Evolutionary conservation across 345 rosid genomes (phyloP).

Genomic region (Arabidopsis thaliana): TAIR10.1 NC_003070.9:10793001-10793500

Average conservation of each 20-base stretch:
- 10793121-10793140: conserved; percentile 19
- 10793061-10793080: conserved; percentile 31
- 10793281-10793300: conserved; percentile 17
- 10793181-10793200: conserved; percentile 41
- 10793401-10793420: neutral
- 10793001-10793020: neutral
- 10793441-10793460: conserved; percentile 26
- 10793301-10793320: conserved; percentile 24
- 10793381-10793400: conserved; percentile 29
- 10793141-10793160: conserved; percentile 25
- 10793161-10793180: conserved; percentile 28
- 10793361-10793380: conserved; percentile 24
- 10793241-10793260: conserved; percentile 35
- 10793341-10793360: conserved; percentile 27
- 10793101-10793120: neutral
- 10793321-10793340: conserved; percentile 30
- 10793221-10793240: conserved; percentile 44
- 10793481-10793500: conserved; percentile 4
- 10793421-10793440: conserved; percentile 7
- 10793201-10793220: conserved; percentile 43
- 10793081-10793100: neutral
- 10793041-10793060: neutral
- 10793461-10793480: conserved; percentile 18
- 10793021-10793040: neutral
- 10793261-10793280: conserved; percentile 1